Base-by-base conservation (phyloP, 2,329 filamentous ascomycete genomes). In the Ceratocystis smalleyi region DNA sequence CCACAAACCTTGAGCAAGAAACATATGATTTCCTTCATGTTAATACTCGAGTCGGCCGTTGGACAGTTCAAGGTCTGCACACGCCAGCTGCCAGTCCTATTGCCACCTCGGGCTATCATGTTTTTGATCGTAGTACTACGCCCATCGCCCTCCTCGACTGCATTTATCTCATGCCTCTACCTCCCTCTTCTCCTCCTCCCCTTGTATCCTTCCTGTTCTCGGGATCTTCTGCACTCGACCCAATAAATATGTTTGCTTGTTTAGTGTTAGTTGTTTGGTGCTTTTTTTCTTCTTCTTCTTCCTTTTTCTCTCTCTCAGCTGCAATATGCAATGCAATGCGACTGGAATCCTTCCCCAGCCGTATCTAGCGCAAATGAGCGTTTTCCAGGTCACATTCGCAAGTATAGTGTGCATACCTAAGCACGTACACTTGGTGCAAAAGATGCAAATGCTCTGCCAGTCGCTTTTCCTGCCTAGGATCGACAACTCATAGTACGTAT, bases 251-350 rank as follows among this genome's bases (percentile, higher is more conserved):
- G 22, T 55, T 27, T 55, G 27, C 4, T 35, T 57, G 3, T 6
- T 35, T 57, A 24, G 8, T 57, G 54, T 57, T 15, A n/a, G 12
- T 40, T 57, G 54, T 30, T 57, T 57, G 54, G 15, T 30, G 17
- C 54, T 30, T 57, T 57, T 24, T 57, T 19, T n/a, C n/a, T n/a
- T n/a, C n/a, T n/a, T n/a, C n/a, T n/a, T n/a, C n/a, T n/a, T n/a
- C n/a, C n/a, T 57, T 30, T 32, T 1, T 54, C 15, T 54, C 27
- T 27, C 19, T 54, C 27, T 12, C 19, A n/a, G 5, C 27, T 57
- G 27, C 27, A 57, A 57, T 57, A 57, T 57, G 54, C 27, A 57
- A 57, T 57, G 27, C 54, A 35, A 57, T 35, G 54, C 54, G 17
- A 1, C 54, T 17, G 54, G 30, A n/a, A 57, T 57, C 54, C 54